A percentile compares a stretch with the other conserved stretches of the same genome.
phyloP scores from a whole-genome alignment of 148 eudicot species.

The Heliosperma pusillum region DNA sequence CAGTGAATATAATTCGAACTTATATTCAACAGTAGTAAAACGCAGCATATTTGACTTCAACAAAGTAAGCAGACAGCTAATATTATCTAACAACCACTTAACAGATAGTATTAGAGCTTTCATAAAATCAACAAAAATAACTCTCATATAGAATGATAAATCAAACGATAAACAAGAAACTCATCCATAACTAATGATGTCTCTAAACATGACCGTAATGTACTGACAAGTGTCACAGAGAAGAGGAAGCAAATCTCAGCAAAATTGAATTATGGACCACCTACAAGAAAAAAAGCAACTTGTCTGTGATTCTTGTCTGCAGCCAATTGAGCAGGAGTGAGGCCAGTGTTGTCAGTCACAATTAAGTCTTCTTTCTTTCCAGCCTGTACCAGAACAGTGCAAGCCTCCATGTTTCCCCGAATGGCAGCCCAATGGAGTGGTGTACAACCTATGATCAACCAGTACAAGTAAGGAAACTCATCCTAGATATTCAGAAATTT shows the following conservation, averaged over 20 bases:
- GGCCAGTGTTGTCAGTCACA: slow-evolving; percentile 86
- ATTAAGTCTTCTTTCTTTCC: slow-evolving; percentile 93
- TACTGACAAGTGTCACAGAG: background rate
- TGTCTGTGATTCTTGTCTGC: slow-evolving; percentile 96
- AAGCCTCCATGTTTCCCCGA: slow-evolving; percentile 95
- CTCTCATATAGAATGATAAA: background rate
- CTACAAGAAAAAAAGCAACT: slow-evolving; percentile 99
- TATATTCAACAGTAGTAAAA: background rate
- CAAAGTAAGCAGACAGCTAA: background rate
- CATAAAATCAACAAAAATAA: background rate
- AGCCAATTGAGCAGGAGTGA: slow-evolving; percentile 96
- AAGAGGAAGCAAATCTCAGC: slow-evolving; percentile 10
- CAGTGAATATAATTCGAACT: background rate
- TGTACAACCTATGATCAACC: slow-evolving; percentile 66
- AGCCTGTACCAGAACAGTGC: slow-evolving; percentile 95
- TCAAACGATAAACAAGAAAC: background rate
- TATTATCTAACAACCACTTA: background rate
- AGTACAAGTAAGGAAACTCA: slow-evolving; percentile 8
- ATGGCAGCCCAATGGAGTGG: slow-evolving; percentile 99
- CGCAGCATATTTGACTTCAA: background rate
- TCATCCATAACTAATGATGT: background rate
- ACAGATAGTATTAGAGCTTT: background rate
- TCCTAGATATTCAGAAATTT: slow-evolving; percentile 8
- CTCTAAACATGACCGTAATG: background rate
- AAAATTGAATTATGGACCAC: slow-evolving; percentile 28